Base-by-base conservation (phyloP, 2,329 filamentous ascomycete species). In the Lasiodiplodia citricola region DNA sequence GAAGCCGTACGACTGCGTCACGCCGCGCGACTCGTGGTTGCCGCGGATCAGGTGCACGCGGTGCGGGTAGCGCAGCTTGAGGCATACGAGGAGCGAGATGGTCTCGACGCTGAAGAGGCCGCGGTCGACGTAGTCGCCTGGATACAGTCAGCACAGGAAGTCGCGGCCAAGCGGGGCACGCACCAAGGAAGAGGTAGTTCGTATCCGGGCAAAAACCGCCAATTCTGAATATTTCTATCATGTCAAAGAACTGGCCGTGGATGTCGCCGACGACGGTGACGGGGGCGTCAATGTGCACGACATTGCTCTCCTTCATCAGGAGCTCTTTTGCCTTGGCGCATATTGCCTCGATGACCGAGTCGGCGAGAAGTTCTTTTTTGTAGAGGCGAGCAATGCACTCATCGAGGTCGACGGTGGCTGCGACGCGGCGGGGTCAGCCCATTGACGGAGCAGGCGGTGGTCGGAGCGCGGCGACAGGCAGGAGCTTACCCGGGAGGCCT, bases 251-350 rank as follows among this genome's bases (percentile, higher is more conserved):
- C 82, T 99, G 96, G 69, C 96, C 96, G 81, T 99, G 96, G 74
- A 99, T 99, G 80, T 99, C 96, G 73, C 96, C 96, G 50, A 99
- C 96, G 11, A 99, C 96, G 18, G 96, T 99, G 69, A 99, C 93
- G 2, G 96, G 96, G 38, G 96, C 94, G 75, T 90, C 90, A 71
- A 99, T 96, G 80, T 99, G 96, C 70, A 99, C 96, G 71, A 99
- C 96, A 83, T 99, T 99, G 87, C 95, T 98, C 88, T 99, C 96
- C 79, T 96, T 95, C 96, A 99, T 99, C 74, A 99, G 87, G 74
- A 99, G 87, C 85, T 99, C 96, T 80, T 99, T 99, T 25, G 96
- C 96, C 82, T 99, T 99, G 81, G 96, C 94, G 84, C 96, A 99
- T 89, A 99, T 95, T 76, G 96, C 96, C 84, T 99, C 96, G 81